These are phyloP conservation scores for Ceratonia siliqua DNA, from an alignment of 306 rosid genomes.

Conservation along the genomic window DNA sequence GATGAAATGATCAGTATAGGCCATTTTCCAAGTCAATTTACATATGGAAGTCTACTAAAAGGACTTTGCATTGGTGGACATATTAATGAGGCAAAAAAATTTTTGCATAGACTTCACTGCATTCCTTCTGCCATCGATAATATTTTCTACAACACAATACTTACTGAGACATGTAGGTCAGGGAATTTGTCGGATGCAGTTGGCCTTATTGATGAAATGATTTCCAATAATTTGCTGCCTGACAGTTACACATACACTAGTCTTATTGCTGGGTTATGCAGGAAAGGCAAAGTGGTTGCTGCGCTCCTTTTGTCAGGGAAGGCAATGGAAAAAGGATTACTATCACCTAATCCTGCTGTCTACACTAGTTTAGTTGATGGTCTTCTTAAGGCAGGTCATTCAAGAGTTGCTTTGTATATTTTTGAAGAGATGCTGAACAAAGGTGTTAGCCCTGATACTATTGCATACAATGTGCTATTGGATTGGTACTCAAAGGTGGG, in stretches of 20 bases:
- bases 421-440: slow-evolving; percentile 66
- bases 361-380: slow-evolving; percentile 65
- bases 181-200: slow-evolving; percentile 62
- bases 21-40: slow-evolving; percentile 61
- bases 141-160: slow-evolving; percentile 61
- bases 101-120: slow-evolving; percentile 48
- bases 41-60: slow-evolving; percentile 66
- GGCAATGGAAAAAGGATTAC: slow-evolving; percentile 48
- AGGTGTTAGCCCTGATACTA: slow-evolving; percentile 58
- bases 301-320: slow-evolving; percentile 59
- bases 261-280: slow-evolving; percentile 64
- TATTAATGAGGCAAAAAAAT: slow-evolving; percentile 51
- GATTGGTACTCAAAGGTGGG: slow-evolving; percentile 70
- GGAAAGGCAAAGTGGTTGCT: slow-evolving; percentile 58
- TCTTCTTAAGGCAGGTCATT: slow-evolving; percentile 69
- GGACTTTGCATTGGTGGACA: slow-evolving; percentile 66
- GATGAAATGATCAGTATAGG: slow-evolving; percentile 70
- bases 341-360: slow-evolving; percentile 48
- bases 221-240: slow-evolving; percentile 55
- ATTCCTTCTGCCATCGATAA: slow-evolving; percentile 59
- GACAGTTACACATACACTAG: slow-evolving; percentile 58
- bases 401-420: slow-evolving; percentile 58
- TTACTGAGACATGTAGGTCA: slow-evolving; percentile 51
- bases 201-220: slow-evolving; percentile 61
- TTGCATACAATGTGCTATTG: slow-evolving; percentile 54